Conservation (phyloP, 345 rosid species). For the Pseudoturritis turrita region DNA sequence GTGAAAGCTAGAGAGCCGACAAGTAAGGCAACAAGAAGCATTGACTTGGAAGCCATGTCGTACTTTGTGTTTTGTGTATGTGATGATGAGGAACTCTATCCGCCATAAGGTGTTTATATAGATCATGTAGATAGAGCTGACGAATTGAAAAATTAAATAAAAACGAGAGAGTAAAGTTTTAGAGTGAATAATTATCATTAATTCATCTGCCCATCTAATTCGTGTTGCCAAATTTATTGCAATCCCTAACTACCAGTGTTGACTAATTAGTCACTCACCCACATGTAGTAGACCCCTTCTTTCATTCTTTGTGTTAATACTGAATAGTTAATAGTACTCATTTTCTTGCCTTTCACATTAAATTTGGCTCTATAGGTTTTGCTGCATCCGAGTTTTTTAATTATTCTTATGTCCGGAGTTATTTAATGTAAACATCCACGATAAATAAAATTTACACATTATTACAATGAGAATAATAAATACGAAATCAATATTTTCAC, state of each 20-base stretch:
- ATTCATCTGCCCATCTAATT: constrained; percentile 33
- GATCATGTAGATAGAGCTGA: background rate
- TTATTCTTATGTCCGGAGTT: background rate
- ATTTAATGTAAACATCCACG: background rate
- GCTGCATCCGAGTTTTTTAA: background rate
- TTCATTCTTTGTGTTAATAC: constrained; percentile 4
- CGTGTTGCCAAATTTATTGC: constrained; percentile 30
- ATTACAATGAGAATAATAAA: background rate
- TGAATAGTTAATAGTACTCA: constrained; percentile 6
- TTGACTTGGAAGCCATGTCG: constrained; percentile 32
- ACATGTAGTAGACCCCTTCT: constrained; percentile 32
- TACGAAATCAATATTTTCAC: background rate
- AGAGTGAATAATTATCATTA: constrained; percentile 15
- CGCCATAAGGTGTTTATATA: constrained; percentile 23
- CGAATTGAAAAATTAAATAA: background rate
- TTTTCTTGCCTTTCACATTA: constrained; percentile 14
- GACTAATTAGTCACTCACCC: constrained; percentile 24
- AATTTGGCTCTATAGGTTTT: background rate
- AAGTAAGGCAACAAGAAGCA: constrained; percentile 30
- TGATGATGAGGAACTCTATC: constrained; percentile 20
- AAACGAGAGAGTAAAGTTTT: background rate
- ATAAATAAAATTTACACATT: background rate
- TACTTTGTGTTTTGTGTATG: constrained; percentile 19
- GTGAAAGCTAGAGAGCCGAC: constrained; percentile 30
- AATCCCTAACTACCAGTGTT: constrained; percentile 26